Percentiles rank a stretch among this genome's conserved stretches.
phyloP scores from a whole-genome alignment of 1,284 basidiomycete species.

The Melampsora americana region DNA sequence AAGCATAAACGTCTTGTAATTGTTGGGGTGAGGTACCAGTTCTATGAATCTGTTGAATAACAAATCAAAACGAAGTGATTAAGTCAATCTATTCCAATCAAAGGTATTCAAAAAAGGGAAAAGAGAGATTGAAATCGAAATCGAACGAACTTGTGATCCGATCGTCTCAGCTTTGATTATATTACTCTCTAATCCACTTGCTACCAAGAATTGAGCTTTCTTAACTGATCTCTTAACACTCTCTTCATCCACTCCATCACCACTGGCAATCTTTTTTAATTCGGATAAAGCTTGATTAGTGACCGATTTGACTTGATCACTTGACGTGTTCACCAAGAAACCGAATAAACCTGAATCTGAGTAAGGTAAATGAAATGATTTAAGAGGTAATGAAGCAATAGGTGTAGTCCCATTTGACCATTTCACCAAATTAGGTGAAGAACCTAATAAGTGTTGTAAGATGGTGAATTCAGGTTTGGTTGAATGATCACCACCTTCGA shows the following conservation, averaged over 20 bases:
- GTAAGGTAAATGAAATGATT: constrained; percentile 75
- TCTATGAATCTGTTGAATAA: constrained; percentile 62
- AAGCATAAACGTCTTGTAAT: constrained; percentile 50
- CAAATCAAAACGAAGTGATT: constrained; percentile 60
- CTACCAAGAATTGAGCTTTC: constrained; percentile 79
- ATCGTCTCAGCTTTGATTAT: constrained; percentile 67
- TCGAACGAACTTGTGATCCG: constrained; percentile 62
- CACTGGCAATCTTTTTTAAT: constrained; percentile 62
- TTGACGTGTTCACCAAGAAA: constrained; percentile 65
- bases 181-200: constrained; percentile 66
- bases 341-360: constrained; percentile 84
- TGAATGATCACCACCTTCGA: constrained; percentile 57
- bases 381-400: constrained; percentile 63
- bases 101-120: neutral
- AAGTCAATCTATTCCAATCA: constrained; percentile 62
- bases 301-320: constrained; percentile 61
- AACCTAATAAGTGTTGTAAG: constrained; percentile 69
- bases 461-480: constrained; percentile 67
- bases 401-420: constrained; percentile 74
- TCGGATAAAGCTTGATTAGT: constrained; percentile 66
- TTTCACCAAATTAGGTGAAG: constrained; percentile 72
- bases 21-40: constrained; percentile 63
- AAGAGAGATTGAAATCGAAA: constrained; percentile 18
- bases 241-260: constrained; percentile 49
- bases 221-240: constrained; percentile 74